Evolutionary conservation across 371 early-diverging fungal genomes (phyloP).

Genomic region (Mucor plumbeus): DNA sequence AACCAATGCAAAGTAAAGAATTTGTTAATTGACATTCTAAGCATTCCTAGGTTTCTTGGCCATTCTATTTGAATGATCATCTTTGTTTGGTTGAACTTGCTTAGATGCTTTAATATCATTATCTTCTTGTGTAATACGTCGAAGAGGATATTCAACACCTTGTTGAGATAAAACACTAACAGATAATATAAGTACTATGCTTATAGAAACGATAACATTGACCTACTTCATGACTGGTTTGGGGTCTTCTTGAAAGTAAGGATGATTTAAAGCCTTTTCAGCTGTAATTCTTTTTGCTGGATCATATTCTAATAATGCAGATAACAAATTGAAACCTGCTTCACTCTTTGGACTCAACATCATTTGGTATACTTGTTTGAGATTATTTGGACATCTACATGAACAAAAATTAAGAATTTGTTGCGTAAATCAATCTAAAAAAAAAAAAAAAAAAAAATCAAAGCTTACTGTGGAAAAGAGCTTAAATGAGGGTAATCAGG

Average conservation of each 20-base stretch:
- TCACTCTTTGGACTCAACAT: constrained; percentile 64
- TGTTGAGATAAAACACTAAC: constrained; percentile 62
- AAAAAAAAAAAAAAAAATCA: too few relatives aligned
- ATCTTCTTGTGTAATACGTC: constrained; percentile 71
- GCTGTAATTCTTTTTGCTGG: constrained; percentile 90
- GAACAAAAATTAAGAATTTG: background rate
- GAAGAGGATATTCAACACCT: constrained; percentile 64
- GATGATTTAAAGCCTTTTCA: constrained; percentile 84
- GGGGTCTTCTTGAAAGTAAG: constrained; percentile 94
- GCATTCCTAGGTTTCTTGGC: constrained; percentile 46
- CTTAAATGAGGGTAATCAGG: constrained; percentile 72
- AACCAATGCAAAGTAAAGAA: background rate
- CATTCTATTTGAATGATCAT: constrained; percentile 36
- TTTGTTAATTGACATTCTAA: background rate
- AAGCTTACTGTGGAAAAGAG: constrained; percentile 62
- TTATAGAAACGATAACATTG: background rate
- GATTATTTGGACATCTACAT: constrained; percentile 54
- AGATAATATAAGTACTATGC: background rate
- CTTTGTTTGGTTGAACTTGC: constrained; percentile 26
- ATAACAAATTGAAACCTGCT: constrained; percentile 74
- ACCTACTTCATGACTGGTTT: constrained; percentile 75
- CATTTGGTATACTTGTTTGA: constrained; percentile 47
- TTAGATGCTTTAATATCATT: constrained; percentile 63
- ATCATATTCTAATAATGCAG: constrained; percentile 90
- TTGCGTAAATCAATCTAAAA: background rate